Conservation (phyloP, 2,329 filamentous ascomycete genomes). For the Fusarium anthophilum region DNA sequence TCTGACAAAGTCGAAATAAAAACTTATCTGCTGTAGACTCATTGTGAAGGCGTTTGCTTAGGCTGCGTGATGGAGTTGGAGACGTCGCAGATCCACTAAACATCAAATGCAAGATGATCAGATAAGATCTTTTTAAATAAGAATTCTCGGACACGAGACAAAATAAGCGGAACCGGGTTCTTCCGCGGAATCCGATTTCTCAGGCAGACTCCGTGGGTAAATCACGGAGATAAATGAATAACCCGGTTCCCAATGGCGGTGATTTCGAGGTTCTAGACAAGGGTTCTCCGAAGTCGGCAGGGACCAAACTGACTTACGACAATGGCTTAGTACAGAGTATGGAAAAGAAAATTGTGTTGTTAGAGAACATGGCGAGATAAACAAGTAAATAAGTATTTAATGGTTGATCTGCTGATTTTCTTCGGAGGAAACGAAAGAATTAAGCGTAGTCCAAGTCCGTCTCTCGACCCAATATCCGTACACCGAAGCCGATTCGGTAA, state of each 20-base stretch:
- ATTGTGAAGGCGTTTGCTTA: neutral
- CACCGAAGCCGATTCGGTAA: neutral
- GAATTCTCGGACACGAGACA: neutral
- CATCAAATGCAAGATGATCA: constrained; percentile 1
- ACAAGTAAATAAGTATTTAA: neutral
- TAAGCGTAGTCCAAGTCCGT: neutral
- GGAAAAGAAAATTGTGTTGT: accelerated
- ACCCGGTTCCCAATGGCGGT: neutral
- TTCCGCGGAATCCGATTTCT: neutral
- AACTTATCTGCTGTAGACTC: neutral
- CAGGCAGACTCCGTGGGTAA: neutral
- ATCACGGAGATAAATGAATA: neutral
- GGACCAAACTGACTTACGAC: neutral
- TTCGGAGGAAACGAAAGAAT: neutral
- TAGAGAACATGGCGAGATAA: accelerated
- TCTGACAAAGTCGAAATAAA: constrained; percentile 14
- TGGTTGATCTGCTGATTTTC: neutral
- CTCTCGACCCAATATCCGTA: neutral
- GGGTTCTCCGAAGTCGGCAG: neutral
- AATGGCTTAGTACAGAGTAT: neutral
- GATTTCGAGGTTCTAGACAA: neutral
- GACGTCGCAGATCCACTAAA: neutral
- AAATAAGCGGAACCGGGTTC: neutral
- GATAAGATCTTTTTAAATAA: neutral
- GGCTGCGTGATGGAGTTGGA: neutral